Conservation (phyloP, 345 rosid genomes). For the Arabis alpina region DNA sequence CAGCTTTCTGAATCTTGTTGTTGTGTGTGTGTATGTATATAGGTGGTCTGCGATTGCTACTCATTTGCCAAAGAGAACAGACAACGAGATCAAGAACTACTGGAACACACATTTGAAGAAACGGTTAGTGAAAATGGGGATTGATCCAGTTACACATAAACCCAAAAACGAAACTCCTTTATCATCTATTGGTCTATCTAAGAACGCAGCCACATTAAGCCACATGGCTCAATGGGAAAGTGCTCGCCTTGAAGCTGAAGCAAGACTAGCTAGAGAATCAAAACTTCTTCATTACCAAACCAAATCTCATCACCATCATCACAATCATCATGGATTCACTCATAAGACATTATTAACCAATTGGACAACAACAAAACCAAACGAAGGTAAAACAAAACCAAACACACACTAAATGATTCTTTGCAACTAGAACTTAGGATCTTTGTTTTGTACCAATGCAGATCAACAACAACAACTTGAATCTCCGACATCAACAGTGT, state of each 20-base stretch:
- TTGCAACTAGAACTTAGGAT: not conserved
- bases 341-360: slow-evolving; percentile 25
- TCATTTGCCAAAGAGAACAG: slow-evolving; percentile 76
- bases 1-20: slow-evolving; percentile 10
- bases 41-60: slow-evolving; percentile 91
- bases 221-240: slow-evolving; percentile 98
- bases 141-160: slow-evolving; percentile 84
- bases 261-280: slow-evolving; percentile 79
- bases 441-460: slow-evolving; percentile 31
- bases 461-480: slow-evolving; percentile 53
- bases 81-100: slow-evolving; percentile 77
- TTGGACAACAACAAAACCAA: slow-evolving; percentile 37
- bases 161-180: slow-evolving; percentile 64
- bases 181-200: slow-evolving; percentile 54
- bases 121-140: slow-evolving; percentile 70
- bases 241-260: slow-evolving; percentile 92
- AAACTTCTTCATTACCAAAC: slow-evolving; percentile 57
- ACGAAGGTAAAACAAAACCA: slow-evolving; percentile 30
- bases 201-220: slow-evolving; percentile 73
- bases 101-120: slow-evolving; percentile 87
- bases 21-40: not conserved
- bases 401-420: not conserved
- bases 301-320: slow-evolving; percentile 34
- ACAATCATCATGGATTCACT: slow-evolving; percentile 29
- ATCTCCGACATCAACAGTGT: slow-evolving; percentile 82